Evolutionary conservation across 192 early-diverging fungal species (phyloP), one percentile per base, ranked within the genome.

Genomic region (Gryganskiella cystojenkinii): DNA sequence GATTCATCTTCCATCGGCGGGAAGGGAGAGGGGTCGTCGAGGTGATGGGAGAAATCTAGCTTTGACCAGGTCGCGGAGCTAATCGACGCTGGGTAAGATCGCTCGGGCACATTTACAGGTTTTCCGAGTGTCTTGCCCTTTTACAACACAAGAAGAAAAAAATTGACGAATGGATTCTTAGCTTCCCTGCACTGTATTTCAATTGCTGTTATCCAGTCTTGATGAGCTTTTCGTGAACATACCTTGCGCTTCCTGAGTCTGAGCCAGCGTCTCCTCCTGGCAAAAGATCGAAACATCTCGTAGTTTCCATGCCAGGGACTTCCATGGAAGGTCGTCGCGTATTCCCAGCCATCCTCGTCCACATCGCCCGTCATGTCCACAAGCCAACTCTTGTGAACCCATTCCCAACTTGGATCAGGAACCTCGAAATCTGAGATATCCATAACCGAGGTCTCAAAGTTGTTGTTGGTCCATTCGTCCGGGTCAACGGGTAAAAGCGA

Each of bases 291-390:
- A 46, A 88, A 75, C 19, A 79, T 49, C 52, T 81, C 81, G 64
- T 84, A 84, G 47, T 74, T 84, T 69, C 87, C 87, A 79, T 88
- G 87, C 87, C 85, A 88, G 11, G 56, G 47, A 8, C 79, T 79
- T 15, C 80, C 82, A 62, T 84, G 85, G 55, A 88, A 86, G 3
- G 76, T 70, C 60, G 85, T 58, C 19, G 85, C 83, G 54, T 88
- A 88, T 44, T 85, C 83, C 87, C 87, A 88, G 13, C 87, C 85
- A 27, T 79, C 68, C 71, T 88, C 85, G 49, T 88, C 87, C 6
- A 88, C 85, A 65, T 88, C 85, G 1, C 81, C 82, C n/a, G 87
- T 84, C 87, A 88, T 86, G 37, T 88, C 87, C 22, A 85, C 82
- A 33, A 88, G 56, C 87, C 87, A 88, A 8, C 81, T 76, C 63